Conservation (phyloP, 495 filamentous ascomycete genomes). For the Talaromyces ruber region DNA sequence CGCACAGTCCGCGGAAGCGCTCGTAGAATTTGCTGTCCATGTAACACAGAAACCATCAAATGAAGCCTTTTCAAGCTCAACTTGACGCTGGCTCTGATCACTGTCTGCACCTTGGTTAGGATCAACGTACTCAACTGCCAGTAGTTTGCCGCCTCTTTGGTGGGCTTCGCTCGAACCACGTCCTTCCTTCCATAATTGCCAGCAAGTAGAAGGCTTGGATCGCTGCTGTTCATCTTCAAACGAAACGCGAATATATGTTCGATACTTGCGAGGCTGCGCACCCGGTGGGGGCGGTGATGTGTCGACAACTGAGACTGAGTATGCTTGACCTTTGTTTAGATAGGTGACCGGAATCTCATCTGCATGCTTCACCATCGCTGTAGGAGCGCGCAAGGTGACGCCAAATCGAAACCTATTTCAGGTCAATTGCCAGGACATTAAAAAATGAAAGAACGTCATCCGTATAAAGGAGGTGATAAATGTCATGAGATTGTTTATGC, state of each 20-base stretch:
- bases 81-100: conserved; percentile 59
- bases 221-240: conserved; percentile 93
- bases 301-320: conserved; percentile 72
- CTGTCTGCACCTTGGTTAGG: conserved; percentile 58
- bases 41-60: conserved; percentile 89
- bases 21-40: conserved; percentile 64
- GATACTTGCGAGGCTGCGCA: conserved; percentile 50
- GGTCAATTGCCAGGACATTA: conserved; percentile 11
- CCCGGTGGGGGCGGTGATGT: conserved; percentile 34
- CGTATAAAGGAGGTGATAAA: conserved; percentile 9
- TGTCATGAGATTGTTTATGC: conserved; percentile 23
- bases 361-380: conserved; percentile 84
- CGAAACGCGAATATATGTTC: conserved; percentile 82
- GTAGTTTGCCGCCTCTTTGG: conserved; percentile 74
- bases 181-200: conserved; percentile 95
- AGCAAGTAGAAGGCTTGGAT: conserved; percentile 70
- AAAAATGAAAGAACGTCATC: conserved; percentile 9
- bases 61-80: conserved; percentile 73
- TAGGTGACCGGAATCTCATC: conserved; percentile 93
- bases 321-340: conserved; percentile 93
- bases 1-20: conserved; percentile 57
- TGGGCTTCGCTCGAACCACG: conserved; percentile 84
- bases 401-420: conserved; percentile 77
- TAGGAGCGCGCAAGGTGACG: conserved; percentile 83
- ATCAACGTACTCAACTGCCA: conserved; percentile 91